A percentile compares a stretch with the other conserved stretches of the same genome.
These are phyloP conservation scores for Apophysomyces elegans DNA, from an alignment of 371 early-diverging fungal genomes.

Conservation along the genomic window DNA sequence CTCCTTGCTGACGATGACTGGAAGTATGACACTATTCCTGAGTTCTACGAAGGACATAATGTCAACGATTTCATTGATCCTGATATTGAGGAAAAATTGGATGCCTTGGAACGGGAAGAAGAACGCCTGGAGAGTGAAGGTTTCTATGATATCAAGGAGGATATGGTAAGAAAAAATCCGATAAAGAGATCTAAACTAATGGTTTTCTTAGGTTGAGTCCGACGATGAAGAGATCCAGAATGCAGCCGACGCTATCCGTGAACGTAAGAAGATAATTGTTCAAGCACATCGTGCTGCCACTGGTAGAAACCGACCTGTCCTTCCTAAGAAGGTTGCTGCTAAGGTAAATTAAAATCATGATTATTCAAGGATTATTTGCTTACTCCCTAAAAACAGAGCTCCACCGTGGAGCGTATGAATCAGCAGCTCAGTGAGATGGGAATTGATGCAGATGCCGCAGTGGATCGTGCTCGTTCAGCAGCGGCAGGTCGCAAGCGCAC, in stretches of 20 bases:
- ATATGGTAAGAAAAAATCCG: conserved; percentile 43
- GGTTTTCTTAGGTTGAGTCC: conserved; percentile 43
- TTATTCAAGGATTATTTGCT: not conserved
- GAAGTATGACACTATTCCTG: conserved; percentile 99
- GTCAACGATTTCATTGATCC: conserved; percentile 99
- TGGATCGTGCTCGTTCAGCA: conserved; percentile 57
- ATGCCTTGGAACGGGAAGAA: conserved; percentile 97
- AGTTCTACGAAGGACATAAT: conserved; percentile 99
- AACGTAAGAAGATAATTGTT: conserved; percentile 84
- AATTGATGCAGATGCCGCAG: conserved; percentile 54
- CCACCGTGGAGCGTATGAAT: conserved; percentile 61
- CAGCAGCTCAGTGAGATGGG: conserved; percentile 66
- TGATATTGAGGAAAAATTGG: conserved; percentile 96
- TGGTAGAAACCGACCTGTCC: conserved; percentile 67
- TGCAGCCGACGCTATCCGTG: conserved; percentile 84
- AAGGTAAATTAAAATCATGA: conserved; percentile 29
- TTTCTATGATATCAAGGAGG: conserved; percentile 88
- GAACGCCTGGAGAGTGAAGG: conserved; percentile 92
- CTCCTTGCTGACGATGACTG: conserved; percentile 86
- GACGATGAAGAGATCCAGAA: conserved; percentile 79
- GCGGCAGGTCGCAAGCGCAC: conserved; percentile 68
- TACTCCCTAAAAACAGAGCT: not conserved
- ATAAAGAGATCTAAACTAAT: not conserved
- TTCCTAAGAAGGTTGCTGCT: conserved; percentile 61
- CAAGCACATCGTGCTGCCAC: conserved; percentile 74